A percentile compares a stretch with the other conserved stretches of the same genome.
Conservation (phyloP, 441 rosid genomes). For the Flueggea neowawraea region DNA sequence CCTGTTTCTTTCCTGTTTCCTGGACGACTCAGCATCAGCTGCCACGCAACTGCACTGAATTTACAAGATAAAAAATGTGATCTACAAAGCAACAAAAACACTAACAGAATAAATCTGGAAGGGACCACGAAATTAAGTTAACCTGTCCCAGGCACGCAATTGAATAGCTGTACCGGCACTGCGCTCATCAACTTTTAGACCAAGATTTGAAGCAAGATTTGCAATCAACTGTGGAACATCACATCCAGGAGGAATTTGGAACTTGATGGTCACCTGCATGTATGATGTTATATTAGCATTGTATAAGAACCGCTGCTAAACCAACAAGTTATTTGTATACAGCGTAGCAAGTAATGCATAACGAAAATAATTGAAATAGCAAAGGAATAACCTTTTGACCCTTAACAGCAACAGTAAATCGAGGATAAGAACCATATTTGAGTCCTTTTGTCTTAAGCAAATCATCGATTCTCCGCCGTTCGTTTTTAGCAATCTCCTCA, state of each 20-base stretch:
- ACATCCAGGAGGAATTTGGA: slow-evolving; percentile 72
- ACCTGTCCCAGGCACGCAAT: slow-evolving; percentile 97
- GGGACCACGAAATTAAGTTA: not conserved
- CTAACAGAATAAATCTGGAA: not conserved
- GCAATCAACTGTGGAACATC: slow-evolving; percentile 82
- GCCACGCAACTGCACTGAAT: slow-evolving; percentile 95
- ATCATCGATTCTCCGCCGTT: slow-evolving; percentile 60
- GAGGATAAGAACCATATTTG: slow-evolving; percentile 57
- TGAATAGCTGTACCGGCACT: slow-evolving; percentile 81
- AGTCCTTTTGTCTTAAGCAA: slow-evolving; percentile 54
- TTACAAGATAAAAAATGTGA: slow-evolving; percentile 5
- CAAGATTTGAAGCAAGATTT: slow-evolving; percentile 75
- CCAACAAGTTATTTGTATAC: no score
- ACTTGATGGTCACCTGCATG: slow-evolving; percentile 66
- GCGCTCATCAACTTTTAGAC: slow-evolving; percentile 60
- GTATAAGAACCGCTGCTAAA: no score
- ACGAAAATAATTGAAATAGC: not conserved
- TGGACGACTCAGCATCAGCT: slow-evolving; percentile 59
- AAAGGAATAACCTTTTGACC: slow-evolving; percentile 71
- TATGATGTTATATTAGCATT: not conserved
- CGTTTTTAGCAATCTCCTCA: slow-evolving; percentile 70
- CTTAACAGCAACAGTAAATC: slow-evolving; percentile 67
- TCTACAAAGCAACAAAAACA: no score
- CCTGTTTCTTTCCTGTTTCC: slow-evolving; percentile 41
- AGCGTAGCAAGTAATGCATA: no score